Percentiles rank a stretch among this genome's conserved stretches.
Evolutionary conservation across 1,139 yeast species (phyloP).

Genomic region (Suhomyces maxii): DNA sequence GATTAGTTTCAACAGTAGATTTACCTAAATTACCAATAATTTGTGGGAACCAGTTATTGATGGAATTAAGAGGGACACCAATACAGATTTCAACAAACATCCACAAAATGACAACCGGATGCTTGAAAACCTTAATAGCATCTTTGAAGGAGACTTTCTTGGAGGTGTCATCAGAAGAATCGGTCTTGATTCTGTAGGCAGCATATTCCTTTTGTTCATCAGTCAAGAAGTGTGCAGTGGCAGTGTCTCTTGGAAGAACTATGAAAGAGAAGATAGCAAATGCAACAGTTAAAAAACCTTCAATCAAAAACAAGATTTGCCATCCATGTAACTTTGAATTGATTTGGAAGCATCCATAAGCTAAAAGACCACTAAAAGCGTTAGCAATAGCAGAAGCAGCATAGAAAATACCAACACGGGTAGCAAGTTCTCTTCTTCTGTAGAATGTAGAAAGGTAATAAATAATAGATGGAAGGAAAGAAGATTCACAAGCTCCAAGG

Average conservation of each 20-base stretch:
- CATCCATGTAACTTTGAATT: conserved; percentile 21
- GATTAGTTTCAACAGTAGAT: conserved; percentile 29
- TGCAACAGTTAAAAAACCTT: conserved; percentile 21
- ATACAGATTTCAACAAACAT: conserved; percentile 42
- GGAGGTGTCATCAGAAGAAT: conserved; percentile 24
- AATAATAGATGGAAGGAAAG: conserved; percentile 24
- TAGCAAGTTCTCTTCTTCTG: conserved; percentile 22
- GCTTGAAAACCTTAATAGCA: conserved; percentile 29
- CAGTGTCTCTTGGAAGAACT: conserved; percentile 24
- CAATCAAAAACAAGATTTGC: conserved; percentile 26
- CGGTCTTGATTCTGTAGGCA: conserved; percentile 25
- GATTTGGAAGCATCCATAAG: conserved; percentile 28
- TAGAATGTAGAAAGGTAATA: conserved; percentile 23
- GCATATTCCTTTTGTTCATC: conserved; percentile 30
- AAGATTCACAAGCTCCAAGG: conserved; percentile 22
- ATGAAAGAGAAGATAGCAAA: conserved; percentile 16
- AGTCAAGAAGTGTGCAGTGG: conserved; percentile 27
- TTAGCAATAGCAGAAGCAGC: conserved; percentile 25
- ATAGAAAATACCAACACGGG: conserved; percentile 21
- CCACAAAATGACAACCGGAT: conserved; percentile 30
- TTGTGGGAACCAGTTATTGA: conserved; percentile 49
- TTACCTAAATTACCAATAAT: conserved; percentile 29
- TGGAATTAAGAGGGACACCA: conserved; percentile 51
- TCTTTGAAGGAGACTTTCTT: conserved; percentile 24
- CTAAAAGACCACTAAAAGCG: conserved; percentile 22